Conservation (phyloP, 441 rosid genomes). For the Kokia cookei region DNA sequence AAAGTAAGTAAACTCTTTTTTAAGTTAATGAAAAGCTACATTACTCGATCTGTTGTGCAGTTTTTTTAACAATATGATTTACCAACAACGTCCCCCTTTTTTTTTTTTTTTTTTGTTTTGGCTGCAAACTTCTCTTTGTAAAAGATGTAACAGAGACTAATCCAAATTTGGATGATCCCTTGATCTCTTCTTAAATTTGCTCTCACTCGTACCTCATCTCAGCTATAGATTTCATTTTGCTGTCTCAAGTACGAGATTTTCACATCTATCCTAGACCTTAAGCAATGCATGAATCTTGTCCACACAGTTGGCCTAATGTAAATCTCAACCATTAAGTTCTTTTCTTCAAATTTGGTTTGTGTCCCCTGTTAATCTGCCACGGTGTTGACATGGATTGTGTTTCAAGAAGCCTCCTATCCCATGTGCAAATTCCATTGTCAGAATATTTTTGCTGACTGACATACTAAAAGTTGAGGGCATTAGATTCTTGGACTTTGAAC, state of each 20-base stretch:
- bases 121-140: background rate
- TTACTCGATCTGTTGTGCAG: background rate
- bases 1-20: background rate
- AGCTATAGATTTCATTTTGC: background rate
- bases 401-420: slow-evolving; percentile 8
- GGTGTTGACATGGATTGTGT: background rate
- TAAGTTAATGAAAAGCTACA: background rate
- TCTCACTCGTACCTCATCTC: background rate
- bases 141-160: background rate
- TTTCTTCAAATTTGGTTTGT: too few species aligned
- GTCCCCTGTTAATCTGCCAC: too few species aligned
- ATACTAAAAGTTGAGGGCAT: background rate
- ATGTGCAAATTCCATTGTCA: background rate
- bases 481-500: background rate
- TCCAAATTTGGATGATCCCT: background rate
- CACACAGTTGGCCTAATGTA: too few species aligned
- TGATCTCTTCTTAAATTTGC: background rate
- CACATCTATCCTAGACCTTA: too few species aligned
- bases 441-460: background rate
- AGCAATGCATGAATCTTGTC: too few species aligned
- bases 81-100: background rate
- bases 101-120: background rate
- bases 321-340: too few species aligned
- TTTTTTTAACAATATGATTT: background rate
- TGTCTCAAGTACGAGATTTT: background rate